phyloP scores from a whole-genome alignment of 352 stramenopile species.

The Phytophthora pseudosyringae region DNA sequence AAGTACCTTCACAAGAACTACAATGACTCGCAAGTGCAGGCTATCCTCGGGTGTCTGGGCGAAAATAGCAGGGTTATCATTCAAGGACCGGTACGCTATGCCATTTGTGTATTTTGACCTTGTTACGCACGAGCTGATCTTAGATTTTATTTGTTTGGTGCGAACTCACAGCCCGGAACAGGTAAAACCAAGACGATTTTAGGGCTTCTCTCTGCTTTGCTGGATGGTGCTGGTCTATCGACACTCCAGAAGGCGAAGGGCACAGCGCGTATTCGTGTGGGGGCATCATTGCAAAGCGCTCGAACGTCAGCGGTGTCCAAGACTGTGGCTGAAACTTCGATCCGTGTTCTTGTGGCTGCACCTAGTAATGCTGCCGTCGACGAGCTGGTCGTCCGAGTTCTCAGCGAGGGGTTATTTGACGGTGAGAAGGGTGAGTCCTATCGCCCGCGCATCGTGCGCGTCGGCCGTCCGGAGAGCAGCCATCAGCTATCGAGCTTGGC shows the following conservation, averaged over 20 bases:
- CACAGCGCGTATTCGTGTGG: constrained; percentile 71
- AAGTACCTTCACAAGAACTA: constrained; percentile 65
- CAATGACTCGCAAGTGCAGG: constrained; percentile 75
- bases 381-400: constrained; percentile 72
- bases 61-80: constrained; percentile 76
- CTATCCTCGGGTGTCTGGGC: constrained; percentile 72
- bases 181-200: constrained; percentile 88
- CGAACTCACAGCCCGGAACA: constrained; percentile 61
- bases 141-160: neutral
- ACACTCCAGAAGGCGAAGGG: constrained; percentile 54
- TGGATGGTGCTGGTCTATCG: constrained; percentile 70
- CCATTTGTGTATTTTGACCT: neutral
- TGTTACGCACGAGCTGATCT: constrained; percentile 3
- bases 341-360: constrained; percentile 78
- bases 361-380: constrained; percentile 86
- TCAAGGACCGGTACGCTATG: constrained; percentile 70
- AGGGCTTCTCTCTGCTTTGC: constrained; percentile 69
- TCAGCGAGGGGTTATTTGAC: constrained; percentile 72
- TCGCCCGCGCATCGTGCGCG: constrained; percentile 72
- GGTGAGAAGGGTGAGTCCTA: constrained; percentile 54
- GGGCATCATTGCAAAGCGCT: constrained; percentile 61
- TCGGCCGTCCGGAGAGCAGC: constrained; percentile 65
- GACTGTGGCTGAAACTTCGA: constrained; percentile 60
- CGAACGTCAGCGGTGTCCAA: constrained; percentile 41
- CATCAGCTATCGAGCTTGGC: constrained; percentile 40